Evolutionary conservation across 2,329 filamentous ascomycete genomes (phyloP).

Genomic region (Teratosphaeria epicoccoides): DNA sequence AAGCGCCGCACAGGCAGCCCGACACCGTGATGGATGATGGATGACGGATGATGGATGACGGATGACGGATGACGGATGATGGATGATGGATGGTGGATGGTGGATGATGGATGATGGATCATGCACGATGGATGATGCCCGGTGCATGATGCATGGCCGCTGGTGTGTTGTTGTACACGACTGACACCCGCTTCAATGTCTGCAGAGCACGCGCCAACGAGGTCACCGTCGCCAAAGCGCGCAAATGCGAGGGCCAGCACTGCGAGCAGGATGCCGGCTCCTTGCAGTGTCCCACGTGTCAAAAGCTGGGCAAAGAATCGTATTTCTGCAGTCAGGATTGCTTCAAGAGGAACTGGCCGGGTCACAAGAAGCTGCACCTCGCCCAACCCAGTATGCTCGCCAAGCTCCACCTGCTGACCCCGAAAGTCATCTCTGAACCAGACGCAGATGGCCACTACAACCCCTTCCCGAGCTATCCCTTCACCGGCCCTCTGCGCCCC

Average conservation of each 20-base stretch:
- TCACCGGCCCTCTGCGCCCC: constrained; percentile 70
- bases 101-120: too few species aligned
- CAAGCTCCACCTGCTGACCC: constrained; percentile 56
- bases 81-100: too few species aligned
- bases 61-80: too few species aligned
- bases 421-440: constrained; percentile 82
- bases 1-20: not conserved
- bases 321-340: constrained; percentile 98
- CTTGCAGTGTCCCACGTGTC: constrained; percentile 87
- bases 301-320: constrained; percentile 82
- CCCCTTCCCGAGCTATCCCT: constrained; percentile 80
- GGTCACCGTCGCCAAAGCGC: constrained; percentile 36
- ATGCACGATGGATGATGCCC: too few species aligned
- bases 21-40: not conserved
- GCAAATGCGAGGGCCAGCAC: constrained; percentile 69
- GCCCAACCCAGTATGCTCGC: constrained; percentile 60
- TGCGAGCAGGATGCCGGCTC: constrained; percentile 78
- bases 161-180: too few species aligned
- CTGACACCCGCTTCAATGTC: too few species aligned
- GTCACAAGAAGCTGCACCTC: constrained; percentile 73
- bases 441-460: constrained; percentile 78
- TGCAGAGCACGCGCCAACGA: constrained; percentile 23
- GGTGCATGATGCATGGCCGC: too few species aligned
- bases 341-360: constrained; percentile 98
- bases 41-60: too few species aligned